Evolutionary conservation across 805 yeast genomes (phyloP), one percentile per base, ranked within the genome.

Genomic region (Soucietia sequanensis): DNA sequence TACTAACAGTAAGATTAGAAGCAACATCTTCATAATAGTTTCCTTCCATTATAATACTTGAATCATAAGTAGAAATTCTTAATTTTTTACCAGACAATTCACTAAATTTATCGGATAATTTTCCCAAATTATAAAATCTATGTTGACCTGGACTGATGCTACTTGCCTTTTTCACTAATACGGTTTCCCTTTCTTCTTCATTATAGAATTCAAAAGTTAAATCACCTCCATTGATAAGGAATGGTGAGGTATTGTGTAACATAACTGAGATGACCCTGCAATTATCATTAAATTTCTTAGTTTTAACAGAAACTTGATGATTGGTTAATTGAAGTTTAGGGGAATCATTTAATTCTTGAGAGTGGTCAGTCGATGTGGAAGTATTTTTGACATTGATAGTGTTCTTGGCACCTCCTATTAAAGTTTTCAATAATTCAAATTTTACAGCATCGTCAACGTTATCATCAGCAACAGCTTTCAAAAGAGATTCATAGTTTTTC

Each of bases 121-220:
- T 46, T 15, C 52, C 54, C 18, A 60, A 41, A 34, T 58, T 60
- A 39, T 52, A 60, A 31, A 46, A 47, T 31, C 58, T 58, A 12
- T 50, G 49, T 37, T 50, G 56, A 6, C 52, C 51, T 6, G 60
- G 51, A 22, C 42, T 48, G 25, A 58, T 46, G 18, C 43, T 43
- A 27, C 46, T 50, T 3, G 62, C 58, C 38, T 51, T 52, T 27
- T 44, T 56, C 4, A 59, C 56, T 12, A 41, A 20, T 27, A 56
- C 37, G 5, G 42, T 23, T 18, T 53, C 54, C 12, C 27, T 34
- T 6, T 27, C 14, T 5, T 38, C 33, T 7, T 28, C 34, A 3
- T 17, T 23, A 27, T 26, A 40, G 37, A 60, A 59, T 33, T 52
- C 60, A 39, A 62, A 60, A 10, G 40, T 49, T 19, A 61, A 47